These are phyloP conservation scores for Trichosporon sp. DNA, from an alignment of 1,284 basidiomycete genomes.

Conservation along the genomic window DNA sequence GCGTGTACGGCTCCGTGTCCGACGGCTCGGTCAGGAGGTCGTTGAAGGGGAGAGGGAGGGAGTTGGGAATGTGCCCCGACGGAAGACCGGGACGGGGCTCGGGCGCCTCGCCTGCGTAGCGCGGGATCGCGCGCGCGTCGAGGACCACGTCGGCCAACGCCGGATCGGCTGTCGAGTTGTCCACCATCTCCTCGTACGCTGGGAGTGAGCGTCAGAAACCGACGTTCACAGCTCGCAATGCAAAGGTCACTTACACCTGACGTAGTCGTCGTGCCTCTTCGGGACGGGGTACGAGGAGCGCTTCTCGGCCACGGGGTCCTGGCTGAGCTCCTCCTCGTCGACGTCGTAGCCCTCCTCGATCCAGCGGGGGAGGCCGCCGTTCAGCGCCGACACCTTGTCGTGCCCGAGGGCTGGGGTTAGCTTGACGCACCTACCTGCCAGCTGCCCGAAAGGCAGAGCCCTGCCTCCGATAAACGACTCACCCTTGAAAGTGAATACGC, in stretches of 20 bases:
- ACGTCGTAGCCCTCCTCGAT: slow-evolving; percentile 68
- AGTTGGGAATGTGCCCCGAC: slow-evolving; percentile 90
- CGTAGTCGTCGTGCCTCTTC: slow-evolving; percentile 38
- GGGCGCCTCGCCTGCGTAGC: slow-evolving; percentile 79
- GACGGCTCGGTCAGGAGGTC: slow-evolving; percentile 63
- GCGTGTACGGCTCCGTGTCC: slow-evolving; percentile 50
- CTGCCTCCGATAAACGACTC: slow-evolving; percentile 30
- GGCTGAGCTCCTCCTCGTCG: slow-evolving; percentile 59
- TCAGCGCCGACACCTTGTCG: slow-evolving; percentile 75
- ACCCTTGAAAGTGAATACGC: slow-evolving; percentile 84
- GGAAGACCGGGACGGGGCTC: slow-evolving; percentile 87
- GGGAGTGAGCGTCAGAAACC: slow-evolving; percentile 13
- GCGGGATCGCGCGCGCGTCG: slow-evolving; percentile 78
- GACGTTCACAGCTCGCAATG: neutral
- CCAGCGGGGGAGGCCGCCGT: slow-evolving; percentile 88
- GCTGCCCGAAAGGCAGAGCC: too few relatives aligned
- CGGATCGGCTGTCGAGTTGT: slow-evolving; percentile 66
- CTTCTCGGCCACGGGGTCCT: neutral
- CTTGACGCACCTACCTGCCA: neutral
- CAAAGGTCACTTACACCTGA: slow-evolving; percentile 64
- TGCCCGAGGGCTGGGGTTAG: slow-evolving; percentile 71
- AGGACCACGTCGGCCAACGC: slow-evolving; percentile 65
- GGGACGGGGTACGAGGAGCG: neutral
- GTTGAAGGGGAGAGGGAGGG: slow-evolving; percentile 81
- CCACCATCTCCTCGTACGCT: slow-evolving; percentile 83